These are phyloP conservation scores for Cyphellophora attinorum DNA, from an alignment of 2,329 filamentous ascomycete species.

Conservation along the genomic window DNA sequence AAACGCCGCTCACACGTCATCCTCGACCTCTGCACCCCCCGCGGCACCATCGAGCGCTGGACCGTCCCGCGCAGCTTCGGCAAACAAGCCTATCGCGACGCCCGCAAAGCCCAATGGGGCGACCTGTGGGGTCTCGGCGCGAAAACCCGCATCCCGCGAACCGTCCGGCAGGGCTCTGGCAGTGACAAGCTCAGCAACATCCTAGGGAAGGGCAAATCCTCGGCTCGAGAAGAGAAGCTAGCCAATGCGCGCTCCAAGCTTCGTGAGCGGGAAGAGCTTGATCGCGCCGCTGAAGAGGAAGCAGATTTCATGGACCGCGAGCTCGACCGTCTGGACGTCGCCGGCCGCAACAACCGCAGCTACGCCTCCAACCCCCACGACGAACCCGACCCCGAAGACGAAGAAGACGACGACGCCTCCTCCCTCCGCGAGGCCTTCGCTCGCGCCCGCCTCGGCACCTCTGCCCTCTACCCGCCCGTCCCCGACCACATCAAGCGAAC, in stretches of 20 bases:
- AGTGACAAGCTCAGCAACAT: constrained; percentile 24
- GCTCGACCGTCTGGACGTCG: too few species aligned
- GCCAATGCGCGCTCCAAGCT: constrained; percentile 2
- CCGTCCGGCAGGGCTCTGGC: constrained; percentile 49
- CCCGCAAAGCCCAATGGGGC: constrained; percentile 82
- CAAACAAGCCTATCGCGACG: constrained; percentile 78
- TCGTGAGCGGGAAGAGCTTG: too few species aligned
- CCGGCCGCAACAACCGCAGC: too few species aligned
- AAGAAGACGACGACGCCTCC: too few species aligned
- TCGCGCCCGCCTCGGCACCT: too few species aligned
- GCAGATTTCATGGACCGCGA: too few species aligned
- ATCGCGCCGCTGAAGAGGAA: too few species aligned
- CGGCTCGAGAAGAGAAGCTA: constrained; percentile 3
- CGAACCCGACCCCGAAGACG: too few species aligned
- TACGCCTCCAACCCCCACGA: too few species aligned
- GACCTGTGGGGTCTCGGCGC: constrained; percentile 93
- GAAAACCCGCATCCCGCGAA: constrained; percentile 64
- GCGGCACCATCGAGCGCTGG: constrained; percentile 84
- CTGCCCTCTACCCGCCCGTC: too few species aligned
- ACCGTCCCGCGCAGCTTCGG: constrained; percentile 75
- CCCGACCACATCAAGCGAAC: too few species aligned
- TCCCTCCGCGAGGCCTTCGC: too few species aligned
- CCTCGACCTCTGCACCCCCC: constrained; percentile 81
- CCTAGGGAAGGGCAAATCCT: constrained; percentile 20
- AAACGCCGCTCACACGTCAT: constrained; percentile 84